Evolutionary conservation across 2,329 filamentous ascomycete genomes (phyloP), one percentile per base, ranked within the genome.

Genomic region (Fusarium sulawesiense): DNA sequence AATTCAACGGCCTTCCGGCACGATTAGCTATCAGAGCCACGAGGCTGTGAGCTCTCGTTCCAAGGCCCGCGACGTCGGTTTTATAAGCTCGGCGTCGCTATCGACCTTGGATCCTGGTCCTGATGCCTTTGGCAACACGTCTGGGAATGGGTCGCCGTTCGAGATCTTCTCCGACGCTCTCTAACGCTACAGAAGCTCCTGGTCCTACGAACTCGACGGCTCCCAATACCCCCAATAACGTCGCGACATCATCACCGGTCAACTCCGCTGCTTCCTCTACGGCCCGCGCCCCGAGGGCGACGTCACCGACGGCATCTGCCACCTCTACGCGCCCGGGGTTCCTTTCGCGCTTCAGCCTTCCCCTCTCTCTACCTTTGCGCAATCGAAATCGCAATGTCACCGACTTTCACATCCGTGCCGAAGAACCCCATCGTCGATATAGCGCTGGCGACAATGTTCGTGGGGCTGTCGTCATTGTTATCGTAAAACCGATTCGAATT

Each of bases 371-470:
- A 13, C 83, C 84, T 50, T 79, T 87, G 63, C 83, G 85, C 47
- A 83, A 83, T 64, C 83, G 85, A 60, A 83, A 80, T 60, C 90
- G 92, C 74, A 89, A 91, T 78, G 84, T 93, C 72, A 85, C 89
- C 81, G 92, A 95, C 77, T 96, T 94, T 81, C 89, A 93, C 79
- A 89, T 96, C 78, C 87, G 89, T 70, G 88, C 92, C 51, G 87
- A 92, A 76, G 92, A 95, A 76, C 92, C 92, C 14, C 90, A 94
- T 79, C 89, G 90, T 70, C 89, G 92, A 75, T 94, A 94, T 79
- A 85, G 84, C 27, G 91, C 92, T 6, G 92, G 92, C 65, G 92
- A 95, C 76, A 83, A 89, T 70, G 91, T 96, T 48, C 88, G 86
- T 61, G 93, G 93, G 56, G 87, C 87, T 69, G 92, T 95, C 49